Conservation (phyloP, 345 rosid genomes). For the Diplotaxis tenuifolia region DNA sequence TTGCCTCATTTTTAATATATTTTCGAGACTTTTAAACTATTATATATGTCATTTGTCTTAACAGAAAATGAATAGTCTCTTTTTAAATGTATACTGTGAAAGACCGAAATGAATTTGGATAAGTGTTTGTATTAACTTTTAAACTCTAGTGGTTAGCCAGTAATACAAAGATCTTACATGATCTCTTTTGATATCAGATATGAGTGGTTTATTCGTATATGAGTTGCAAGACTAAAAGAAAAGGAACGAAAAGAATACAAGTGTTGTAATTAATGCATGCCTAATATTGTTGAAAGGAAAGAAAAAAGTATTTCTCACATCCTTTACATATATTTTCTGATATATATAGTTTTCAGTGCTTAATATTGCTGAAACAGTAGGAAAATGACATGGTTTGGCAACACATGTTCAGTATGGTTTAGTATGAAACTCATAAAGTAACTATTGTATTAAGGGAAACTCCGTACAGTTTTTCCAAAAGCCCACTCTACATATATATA, state of each 20-base stretch:
- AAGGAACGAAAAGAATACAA: neutral
- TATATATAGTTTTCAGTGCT: neutral
- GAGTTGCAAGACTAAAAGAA: neutral
- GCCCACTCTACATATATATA: neutral
- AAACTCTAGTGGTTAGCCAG: neutral
- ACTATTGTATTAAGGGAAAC: neutral
- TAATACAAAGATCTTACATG: neutral
- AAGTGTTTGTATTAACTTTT: neutral
- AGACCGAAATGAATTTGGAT: neutral
- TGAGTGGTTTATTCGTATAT: neutral
- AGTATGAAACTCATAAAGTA: conserved; percentile 19
- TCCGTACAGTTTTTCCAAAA: neutral
- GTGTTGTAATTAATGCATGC: no score
- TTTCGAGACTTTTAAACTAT: neutral
- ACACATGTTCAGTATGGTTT: neutral
- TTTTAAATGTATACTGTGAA: neutral
- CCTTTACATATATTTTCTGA: neutral
- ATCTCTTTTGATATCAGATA: neutral
- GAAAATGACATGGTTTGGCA: neutral
- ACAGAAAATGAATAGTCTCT: neutral
- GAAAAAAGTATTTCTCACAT: neutral
- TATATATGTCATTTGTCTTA: neutral
- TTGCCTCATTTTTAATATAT: neutral
- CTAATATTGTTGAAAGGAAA: no score
- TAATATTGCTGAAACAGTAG: neutral